Base-by-base conservation (phyloP, 2,329 filamentous ascomycete genomes). In the Fonsecaea multimorphosa region DNA sequence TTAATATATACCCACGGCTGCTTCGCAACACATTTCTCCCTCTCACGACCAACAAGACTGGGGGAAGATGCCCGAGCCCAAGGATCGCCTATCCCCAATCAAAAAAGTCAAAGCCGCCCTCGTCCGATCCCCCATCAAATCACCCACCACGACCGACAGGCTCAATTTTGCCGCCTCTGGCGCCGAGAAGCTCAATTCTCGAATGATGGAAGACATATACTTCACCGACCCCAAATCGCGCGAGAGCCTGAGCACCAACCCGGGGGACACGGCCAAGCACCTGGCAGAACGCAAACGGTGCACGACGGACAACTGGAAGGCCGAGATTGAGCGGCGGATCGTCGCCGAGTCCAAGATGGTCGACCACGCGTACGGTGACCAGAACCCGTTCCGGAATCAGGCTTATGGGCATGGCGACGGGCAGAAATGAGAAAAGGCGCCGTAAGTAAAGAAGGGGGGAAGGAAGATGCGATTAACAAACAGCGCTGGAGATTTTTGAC, bases 191-290 rank as follows among this genome's bases (percentile, higher is more conserved):
- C n/a, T 46, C 22, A 27, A 53, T 9, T 58, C 62, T 1, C 14
- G 52, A n/a, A 67, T 67, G 14, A 67, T 67, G 14, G 65, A 67
- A 27, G 53, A 58, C n/a, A 34, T 57, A 9, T 67, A 67, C 54
- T 67, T 67, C 32, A 7, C 40, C 24, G 49, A 59, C 8, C 32
- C 65, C 16, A n/a, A 40, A 11, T 64, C 52, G 11, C 61, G 65
- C 16, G 19, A 58, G 24, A 58, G 52, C 29, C 58, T 65, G 24
- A 56, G 61, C 57, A 38, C 46, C 29, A 67, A 67, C 32, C 65
- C 65, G 1, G 65, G 61, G 22, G 61, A 66, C 11, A 24, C 32
- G 7, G n/a, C n/a, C 1, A 52, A 44, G 24, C 57, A 67, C 14
- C 12, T 31, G 16, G 9, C n/a, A 5, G 52, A 64, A 22, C 57